Evolutionary conservation across 2,329 filamentous ascomycete genomes (phyloP), one percentile per base, ranked within the genome.

Genomic region (Penicillium sp.): DNA sequence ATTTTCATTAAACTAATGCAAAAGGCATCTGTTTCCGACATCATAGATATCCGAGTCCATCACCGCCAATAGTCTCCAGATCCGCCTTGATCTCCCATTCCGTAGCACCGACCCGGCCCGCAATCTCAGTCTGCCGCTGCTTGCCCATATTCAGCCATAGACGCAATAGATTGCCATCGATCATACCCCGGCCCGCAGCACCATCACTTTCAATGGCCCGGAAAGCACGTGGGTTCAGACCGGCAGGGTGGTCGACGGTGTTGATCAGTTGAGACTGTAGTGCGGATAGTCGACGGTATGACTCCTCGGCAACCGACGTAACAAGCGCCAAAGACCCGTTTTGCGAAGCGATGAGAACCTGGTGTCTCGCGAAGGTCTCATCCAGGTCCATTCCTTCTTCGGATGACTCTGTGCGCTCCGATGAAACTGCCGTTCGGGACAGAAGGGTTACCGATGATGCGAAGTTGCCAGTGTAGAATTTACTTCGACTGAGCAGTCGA

Each of bases 401-500:
- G 67, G 69, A 58, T 67, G 72, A 55, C 59, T 66, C 61, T 64
- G 67, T 45, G 56, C 67, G 50, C 50, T 73, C 71, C 57, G 76
- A 75, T 49, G 81, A 71, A 16, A 78, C 78, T 46, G 84, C 73
- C 4, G 84, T 85, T 16, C 86, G 86, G 1, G 90, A 89, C 34
- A 97, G 81, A 47, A 97, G 84, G 20, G 88, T 85, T 64, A 92
- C 88, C 37, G 83, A 84, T 0, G 89, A 88, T 0, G 89, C 85
- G 61, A 88, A 83, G 72, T 96, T 90, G 37, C 90, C 92, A 0
- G 90, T 86, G 70, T 92, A 88, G 77, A 99, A 97, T 56, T 91
- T 90, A 51, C 89, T 90, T 57, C 90, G 87, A 73, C 93, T 90
- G 8, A 99, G 83, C 24, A 99, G 84, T 39, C 92, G 85, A 67